Evolutionary conservation across 768 basidiomycete species (phyloP).

Genomic region (Tylopilus sp.): DNA sequence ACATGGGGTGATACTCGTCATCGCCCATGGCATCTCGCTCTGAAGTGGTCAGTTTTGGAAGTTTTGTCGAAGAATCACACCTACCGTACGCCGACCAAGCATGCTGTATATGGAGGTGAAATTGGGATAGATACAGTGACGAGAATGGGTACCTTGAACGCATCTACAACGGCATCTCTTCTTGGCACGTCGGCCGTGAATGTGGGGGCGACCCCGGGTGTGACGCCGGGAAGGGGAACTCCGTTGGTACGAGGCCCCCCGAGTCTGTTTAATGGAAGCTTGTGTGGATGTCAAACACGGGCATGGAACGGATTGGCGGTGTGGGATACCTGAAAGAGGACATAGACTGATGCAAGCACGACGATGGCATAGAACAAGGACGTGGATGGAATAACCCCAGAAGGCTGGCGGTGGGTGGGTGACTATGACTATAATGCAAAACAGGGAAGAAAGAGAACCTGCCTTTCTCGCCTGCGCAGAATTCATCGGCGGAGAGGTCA

Average conservation of each 20-base stretch:
- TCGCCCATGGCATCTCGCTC: constrained; percentile 88
- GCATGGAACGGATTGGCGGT: neutral
- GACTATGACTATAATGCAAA: neutral
- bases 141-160: constrained; percentile 63
- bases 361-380: constrained; percentile 12
- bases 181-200: constrained; percentile 57
- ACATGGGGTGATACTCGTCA: constrained; percentile 90
- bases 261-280: constrained; percentile 19
- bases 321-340: constrained; percentile 21
- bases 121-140: neutral
- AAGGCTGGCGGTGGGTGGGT: constrained; percentile 8
- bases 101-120: constrained; percentile 47
- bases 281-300: neutral
- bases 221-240: constrained; percentile 18
- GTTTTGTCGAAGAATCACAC: constrained; percentile 14
- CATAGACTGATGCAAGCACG: constrained; percentile 4
- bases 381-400: neutral
- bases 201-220: constrained; percentile 10
- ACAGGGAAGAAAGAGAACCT: neutral
- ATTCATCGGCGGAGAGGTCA: neutral
- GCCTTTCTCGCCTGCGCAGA: constrained; percentile 7
- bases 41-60: constrained; percentile 31
- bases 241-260: constrained; percentile 1
- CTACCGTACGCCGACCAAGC: constrained; percentile 85
- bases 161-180: constrained; percentile 68